phyloP scores from a whole-genome alignment of 2,329 filamentous ascomycete genomes.

The Pestalotiopsis fici region DNA sequence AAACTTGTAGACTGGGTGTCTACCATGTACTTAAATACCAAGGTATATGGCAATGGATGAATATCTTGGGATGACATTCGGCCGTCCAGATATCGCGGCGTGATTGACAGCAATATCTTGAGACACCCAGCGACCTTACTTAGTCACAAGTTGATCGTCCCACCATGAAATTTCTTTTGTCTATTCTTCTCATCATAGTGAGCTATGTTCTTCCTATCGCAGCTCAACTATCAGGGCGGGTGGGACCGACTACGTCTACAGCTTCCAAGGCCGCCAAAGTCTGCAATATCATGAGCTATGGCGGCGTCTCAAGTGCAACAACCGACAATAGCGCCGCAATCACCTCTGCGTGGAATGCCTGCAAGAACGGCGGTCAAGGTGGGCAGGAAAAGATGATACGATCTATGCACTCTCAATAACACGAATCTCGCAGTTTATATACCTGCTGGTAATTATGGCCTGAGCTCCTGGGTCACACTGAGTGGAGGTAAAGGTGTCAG shows the following conservation, averaged over 20 bases:
- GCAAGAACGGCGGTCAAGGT: slow-evolving; percentile 45
- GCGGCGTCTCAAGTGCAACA: slow-evolving; percentile 45
- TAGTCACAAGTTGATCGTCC: too few relatives aligned
- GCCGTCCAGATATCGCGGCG: too few relatives aligned
- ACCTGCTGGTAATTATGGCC: slow-evolving; percentile 16
- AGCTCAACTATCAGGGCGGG: slow-evolving; percentile 41
- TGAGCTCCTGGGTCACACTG: slow-evolving; percentile 14
- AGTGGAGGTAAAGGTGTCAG: slow-evolving; percentile 12
- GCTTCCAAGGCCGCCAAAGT: slow-evolving; percentile 27
- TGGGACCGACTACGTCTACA: slow-evolving; percentile 41
- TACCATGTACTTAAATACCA: too few relatives aligned
- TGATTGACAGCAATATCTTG: too few relatives aligned
- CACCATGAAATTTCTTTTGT: background rate
- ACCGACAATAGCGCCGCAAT: slow-evolving; percentile 39
- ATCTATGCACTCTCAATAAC: background rate
- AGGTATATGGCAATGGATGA: too few relatives aligned
- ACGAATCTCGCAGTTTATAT: slow-evolving; percentile 10
- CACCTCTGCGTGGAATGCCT: slow-evolving; percentile 31
- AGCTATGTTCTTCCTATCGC: background rate
- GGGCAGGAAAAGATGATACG: background rate
- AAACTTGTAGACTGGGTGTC: too few relatives aligned
- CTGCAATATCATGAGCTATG: slow-evolving; percentile 52
- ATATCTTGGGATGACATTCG: too few relatives aligned
- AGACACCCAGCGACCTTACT: too few relatives aligned
- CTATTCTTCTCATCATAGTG: background rate